Conservation (phyloP, 805 yeast genomes). For the Wickerhamomyces kurtzmanii region DNA sequence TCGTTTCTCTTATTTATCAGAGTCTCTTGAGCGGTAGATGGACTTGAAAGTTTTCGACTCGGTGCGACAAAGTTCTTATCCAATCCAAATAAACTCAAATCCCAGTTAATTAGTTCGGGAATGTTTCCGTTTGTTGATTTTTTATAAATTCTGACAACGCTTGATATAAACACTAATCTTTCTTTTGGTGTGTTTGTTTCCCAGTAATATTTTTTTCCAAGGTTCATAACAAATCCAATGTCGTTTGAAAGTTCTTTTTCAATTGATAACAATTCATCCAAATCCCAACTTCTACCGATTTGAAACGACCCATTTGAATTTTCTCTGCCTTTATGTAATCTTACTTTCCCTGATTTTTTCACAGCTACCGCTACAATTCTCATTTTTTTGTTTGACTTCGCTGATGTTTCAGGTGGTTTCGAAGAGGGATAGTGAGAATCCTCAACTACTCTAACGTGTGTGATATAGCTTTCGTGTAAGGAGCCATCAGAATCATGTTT, state of each 20-base stretch:
- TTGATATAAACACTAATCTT: constrained; percentile 45
- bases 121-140: constrained; percentile 45
- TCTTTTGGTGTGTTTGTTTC: constrained; percentile 49
- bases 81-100: constrained; percentile 26
- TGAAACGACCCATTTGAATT: constrained; percentile 68
- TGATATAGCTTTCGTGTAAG: constrained; percentile 50
- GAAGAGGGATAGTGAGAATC: constrained; percentile 59
- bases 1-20: too few species aligned
- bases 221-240: constrained; percentile 46
- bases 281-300: constrained; percentile 88
- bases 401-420: constrained; percentile 53
- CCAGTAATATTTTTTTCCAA: constrained; percentile 85
- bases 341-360: constrained; percentile 55
- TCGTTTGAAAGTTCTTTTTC: constrained; percentile 42
- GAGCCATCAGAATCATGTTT: constrained; percentile 30
- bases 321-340: constrained; percentile 79
- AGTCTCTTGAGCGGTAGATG: too few species aligned
- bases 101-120: constrained; percentile 47
- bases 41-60: too few species aligned
- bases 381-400: constrained; percentile 41
- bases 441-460: constrained; percentile 70
- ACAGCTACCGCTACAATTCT: constrained; percentile 50
- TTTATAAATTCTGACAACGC: constrained; percentile 40
- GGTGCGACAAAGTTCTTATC: too few species aligned
- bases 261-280: constrained; percentile 55